Evolutionary conservation across 1,139 yeast species (phyloP).

Genomic region (Kazachstania sp.): DNA sequence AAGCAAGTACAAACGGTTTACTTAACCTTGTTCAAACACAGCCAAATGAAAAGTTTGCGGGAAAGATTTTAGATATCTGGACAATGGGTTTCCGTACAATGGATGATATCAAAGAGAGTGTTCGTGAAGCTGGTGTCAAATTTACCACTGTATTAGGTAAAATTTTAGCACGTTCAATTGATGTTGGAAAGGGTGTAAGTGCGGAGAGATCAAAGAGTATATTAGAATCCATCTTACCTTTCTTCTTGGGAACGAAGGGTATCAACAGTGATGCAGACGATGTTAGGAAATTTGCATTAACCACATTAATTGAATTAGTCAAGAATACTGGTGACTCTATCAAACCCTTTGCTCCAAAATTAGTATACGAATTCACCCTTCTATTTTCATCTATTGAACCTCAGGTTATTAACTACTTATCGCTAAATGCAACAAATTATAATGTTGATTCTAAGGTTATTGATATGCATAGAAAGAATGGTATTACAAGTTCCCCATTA

Average conservation of each 20-base stretch:
- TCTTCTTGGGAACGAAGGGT: slow-evolving; percentile 71
- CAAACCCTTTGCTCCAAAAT: slow-evolving; percentile 57
- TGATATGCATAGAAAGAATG: slow-evolving; percentile 68
- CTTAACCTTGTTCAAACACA: slow-evolving; percentile 60
- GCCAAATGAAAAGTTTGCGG: slow-evolving; percentile 46
- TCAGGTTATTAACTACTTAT: slow-evolving; percentile 75
- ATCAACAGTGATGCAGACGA: slow-evolving; percentile 81
- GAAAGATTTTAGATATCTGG: slow-evolving; percentile 65
- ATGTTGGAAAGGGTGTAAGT: slow-evolving; percentile 31
- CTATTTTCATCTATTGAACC: slow-evolving; percentile 88
- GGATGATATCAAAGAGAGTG: slow-evolving; percentile 95
- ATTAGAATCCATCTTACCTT: slow-evolving; percentile 62
- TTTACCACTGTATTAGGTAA: slow-evolving; percentile 63
- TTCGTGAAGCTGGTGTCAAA: slow-evolving; percentile 67
- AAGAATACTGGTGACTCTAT: slow-evolving; percentile 53
- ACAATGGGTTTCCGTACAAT: slow-evolving; percentile 76
- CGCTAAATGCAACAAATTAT: slow-evolving; percentile 83
- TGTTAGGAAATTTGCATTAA: slow-evolving; percentile 65
- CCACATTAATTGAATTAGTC: slow-evolving; percentile 62
- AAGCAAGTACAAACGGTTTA: slow-evolving; percentile 75
- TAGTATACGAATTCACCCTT: slow-evolving; percentile 60
- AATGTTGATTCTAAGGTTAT: slow-evolving; percentile 62
- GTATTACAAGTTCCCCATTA: slow-evolving; percentile 75
- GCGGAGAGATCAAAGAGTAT: slow-evolving; percentile 41
- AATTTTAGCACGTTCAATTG: slow-evolving; percentile 49